Conservation (phyloP, 2,329 filamentous ascomycete genomes). For the Colletotrichum melonis region DNA sequence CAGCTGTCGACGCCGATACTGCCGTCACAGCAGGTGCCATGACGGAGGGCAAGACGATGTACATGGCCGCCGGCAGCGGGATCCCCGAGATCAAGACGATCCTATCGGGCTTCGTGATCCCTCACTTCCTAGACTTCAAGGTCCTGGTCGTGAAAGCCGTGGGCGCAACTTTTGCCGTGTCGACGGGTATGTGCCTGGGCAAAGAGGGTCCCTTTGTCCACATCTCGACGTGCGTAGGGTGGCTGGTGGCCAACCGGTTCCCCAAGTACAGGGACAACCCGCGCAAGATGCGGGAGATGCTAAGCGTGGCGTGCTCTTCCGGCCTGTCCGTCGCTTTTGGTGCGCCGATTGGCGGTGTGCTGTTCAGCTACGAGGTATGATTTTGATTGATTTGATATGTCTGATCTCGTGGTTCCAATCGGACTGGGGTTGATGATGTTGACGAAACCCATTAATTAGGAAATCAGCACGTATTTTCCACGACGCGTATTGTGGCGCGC, state of each 20-base stretch:
- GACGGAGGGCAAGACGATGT: constrained; percentile 61
- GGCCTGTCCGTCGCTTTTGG: constrained; percentile 71
- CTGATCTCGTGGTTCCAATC: background rate
- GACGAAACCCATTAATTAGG: constrained; percentile 40
- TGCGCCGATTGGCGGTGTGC: constrained; percentile 70
- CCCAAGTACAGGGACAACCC: constrained; percentile 69
- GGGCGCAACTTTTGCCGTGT: constrained; percentile 68
- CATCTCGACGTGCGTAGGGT: constrained; percentile 68
- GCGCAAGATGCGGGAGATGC: constrained; percentile 67
- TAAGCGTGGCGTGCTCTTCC: constrained; percentile 67
- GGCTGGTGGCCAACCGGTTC: constrained; percentile 62
- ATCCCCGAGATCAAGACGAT: constrained; percentile 74
- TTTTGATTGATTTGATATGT: background rate
- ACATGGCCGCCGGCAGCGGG: constrained; percentile 68
- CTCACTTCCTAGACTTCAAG: constrained; percentile 65
- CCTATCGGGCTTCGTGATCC: constrained; percentile 69
- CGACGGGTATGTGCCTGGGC: constrained; percentile 69
- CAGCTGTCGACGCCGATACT: constrained; percentile 47
- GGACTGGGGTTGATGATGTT: constrained; percentile 34
- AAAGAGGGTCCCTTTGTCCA: constrained; percentile 73
- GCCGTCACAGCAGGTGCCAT: background rate
- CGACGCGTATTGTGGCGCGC: constrained; percentile 66
- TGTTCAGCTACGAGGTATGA: constrained; percentile 65
- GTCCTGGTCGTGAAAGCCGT: constrained; percentile 67
- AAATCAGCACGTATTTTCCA: constrained; percentile 71